Percentiles rank a stretch among this genome's conserved stretches.
Evolutionary conservation across 192 early-diverging fungal species (phyloP).

Genomic region (Borealophlyctis nickersoniae): DNA sequence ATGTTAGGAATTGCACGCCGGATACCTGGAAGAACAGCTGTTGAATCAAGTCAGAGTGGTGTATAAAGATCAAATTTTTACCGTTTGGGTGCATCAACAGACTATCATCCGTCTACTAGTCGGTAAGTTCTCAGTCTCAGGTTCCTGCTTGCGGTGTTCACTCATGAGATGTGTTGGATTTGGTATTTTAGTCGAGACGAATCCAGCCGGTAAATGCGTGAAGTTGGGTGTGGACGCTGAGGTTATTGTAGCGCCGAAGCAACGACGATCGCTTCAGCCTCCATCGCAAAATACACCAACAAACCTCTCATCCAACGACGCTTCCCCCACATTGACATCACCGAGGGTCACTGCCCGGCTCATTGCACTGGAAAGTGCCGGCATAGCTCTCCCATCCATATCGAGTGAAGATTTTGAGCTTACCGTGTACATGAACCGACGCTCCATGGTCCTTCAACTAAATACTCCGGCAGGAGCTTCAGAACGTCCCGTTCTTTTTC

Average conservation of each 20-base stretch:
- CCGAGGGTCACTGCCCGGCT: too few species aligned
- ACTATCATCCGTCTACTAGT: slow-evolving; percentile 34
- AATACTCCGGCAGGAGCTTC: too few species aligned
- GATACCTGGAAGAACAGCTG: slow-evolving; percentile 45
- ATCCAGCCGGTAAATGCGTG: slow-evolving; percentile 24
- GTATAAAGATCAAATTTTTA: slow-evolving; percentile 25
- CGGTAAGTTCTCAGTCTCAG: slow-evolving; percentile 16
- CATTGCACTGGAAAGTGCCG: too few species aligned
- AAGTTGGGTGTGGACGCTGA: slow-evolving; percentile 40
- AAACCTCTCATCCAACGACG: too few species aligned
- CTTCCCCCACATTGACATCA: too few species aligned
- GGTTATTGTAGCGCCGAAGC: slow-evolving; percentile 45
- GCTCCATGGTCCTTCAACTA: too few species aligned
- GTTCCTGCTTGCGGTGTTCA: background rate
- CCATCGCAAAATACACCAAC: too few species aligned
- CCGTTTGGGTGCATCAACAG: slow-evolving; percentile 38
- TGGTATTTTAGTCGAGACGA: slow-evolving; percentile 26
- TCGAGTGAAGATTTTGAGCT: too few species aligned
- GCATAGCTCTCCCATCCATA: too few species aligned
- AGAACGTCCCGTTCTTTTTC: background rate
- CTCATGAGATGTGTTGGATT: slow-evolving; percentile 4
- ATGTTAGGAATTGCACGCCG: slow-evolving; percentile 41
- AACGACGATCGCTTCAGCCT: too few species aligned
- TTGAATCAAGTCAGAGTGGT: slow-evolving; percentile 45
- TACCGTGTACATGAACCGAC: too few species aligned